Conservation (phyloP, 495 filamentous ascomycete genomes). For the Darksidea phi region DNA sequence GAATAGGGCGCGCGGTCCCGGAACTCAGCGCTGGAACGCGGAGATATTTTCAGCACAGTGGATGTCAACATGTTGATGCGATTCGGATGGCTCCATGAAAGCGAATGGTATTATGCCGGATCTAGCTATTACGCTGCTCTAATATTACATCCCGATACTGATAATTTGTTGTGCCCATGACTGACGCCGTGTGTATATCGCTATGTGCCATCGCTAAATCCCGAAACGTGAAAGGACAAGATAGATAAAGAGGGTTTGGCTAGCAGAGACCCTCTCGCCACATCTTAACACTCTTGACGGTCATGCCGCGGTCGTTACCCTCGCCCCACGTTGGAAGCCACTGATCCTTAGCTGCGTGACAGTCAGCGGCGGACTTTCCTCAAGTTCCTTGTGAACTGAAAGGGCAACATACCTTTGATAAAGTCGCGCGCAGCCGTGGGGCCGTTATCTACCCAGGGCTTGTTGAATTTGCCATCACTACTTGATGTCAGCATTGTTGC, state of each 20-base stretch:
- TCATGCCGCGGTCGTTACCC: constrained; percentile 21
- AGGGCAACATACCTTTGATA: constrained; percentile 1
- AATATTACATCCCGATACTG: too few species aligned
- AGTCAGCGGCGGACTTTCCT: not conserved
- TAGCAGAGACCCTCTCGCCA: constrained; percentile 17
- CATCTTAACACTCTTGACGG: constrained; percentile 22
- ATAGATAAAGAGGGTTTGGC: not conserved
- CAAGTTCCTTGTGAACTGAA: too few species aligned
- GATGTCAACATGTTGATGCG: too few species aligned
- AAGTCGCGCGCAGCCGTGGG: constrained; percentile 11
- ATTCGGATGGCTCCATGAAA: too few species aligned
- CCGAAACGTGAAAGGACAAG: not conserved
- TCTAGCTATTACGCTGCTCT: too few species aligned
- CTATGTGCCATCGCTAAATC: not conserved
- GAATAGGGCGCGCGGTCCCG: too few species aligned
- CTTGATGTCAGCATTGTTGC: too few species aligned
- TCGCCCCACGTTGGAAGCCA: constrained; percentile 26
- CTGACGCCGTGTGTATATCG: too few species aligned
- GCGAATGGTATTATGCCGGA: too few species aligned
- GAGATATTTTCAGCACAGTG: too few species aligned
- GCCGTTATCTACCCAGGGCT: constrained; percentile 22
- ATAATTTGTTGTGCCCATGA: too few species aligned
- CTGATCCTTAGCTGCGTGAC: not conserved
- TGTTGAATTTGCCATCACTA: constrained; percentile 17
- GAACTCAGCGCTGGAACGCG: too few species aligned